phyloP scores from a whole-genome alignment of 768 basidiomycete species.

The Gloeophyllum trabeum region DNA sequence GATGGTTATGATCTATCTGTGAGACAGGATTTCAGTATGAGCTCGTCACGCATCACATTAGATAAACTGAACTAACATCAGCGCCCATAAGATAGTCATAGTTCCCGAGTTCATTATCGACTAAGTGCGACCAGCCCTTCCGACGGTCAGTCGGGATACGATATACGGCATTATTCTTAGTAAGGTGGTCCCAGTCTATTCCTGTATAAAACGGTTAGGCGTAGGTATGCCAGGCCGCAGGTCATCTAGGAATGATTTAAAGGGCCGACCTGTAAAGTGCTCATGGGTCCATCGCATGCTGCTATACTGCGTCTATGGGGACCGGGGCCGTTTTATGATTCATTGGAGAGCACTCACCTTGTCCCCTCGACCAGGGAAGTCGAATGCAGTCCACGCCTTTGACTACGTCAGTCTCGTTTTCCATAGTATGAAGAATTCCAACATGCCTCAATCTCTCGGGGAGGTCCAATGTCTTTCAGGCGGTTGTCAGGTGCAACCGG shows the following conservation, averaged over 20 bases:
- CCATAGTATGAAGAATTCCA: background rate
- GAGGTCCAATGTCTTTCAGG: slow-evolving; percentile 42
- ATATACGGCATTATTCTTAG: slow-evolving; percentile 54
- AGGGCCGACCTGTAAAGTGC: slow-evolving; percentile 61
- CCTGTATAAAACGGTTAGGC: slow-evolving; percentile 31
- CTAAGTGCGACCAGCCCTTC: slow-evolving; percentile 73
- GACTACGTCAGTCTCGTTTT: background rate
- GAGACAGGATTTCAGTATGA: slow-evolving; percentile 6
- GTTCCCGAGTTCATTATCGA: slow-evolving; percentile 80
- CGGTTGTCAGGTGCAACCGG: slow-evolving; percentile 65
- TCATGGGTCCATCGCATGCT: slow-evolving; percentile 60
- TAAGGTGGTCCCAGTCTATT: slow-evolving; percentile 73
- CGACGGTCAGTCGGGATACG: slow-evolving; percentile 56
- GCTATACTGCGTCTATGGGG: slow-evolving; percentile 44
- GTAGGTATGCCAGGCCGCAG: background rate
- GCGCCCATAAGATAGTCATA: slow-evolving; percentile 75
- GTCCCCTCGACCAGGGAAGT: slow-evolving; percentile 65
- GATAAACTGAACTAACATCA: slow-evolving; percentile 35
- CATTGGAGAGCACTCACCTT: slow-evolving; percentile 37
- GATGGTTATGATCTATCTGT: slow-evolving; percentile 79
- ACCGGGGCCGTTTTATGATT: background rate
- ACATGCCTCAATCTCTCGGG: slow-evolving; percentile 58
- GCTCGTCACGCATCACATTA: background rate
- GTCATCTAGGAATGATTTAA: background rate
- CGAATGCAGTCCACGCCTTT: slow-evolving; percentile 81